Evolutionary conservation across 345 rosid species (phyloP), one percentile per base, ranked within the genome.

Genomic region (Euphorbia peplus): DNA sequence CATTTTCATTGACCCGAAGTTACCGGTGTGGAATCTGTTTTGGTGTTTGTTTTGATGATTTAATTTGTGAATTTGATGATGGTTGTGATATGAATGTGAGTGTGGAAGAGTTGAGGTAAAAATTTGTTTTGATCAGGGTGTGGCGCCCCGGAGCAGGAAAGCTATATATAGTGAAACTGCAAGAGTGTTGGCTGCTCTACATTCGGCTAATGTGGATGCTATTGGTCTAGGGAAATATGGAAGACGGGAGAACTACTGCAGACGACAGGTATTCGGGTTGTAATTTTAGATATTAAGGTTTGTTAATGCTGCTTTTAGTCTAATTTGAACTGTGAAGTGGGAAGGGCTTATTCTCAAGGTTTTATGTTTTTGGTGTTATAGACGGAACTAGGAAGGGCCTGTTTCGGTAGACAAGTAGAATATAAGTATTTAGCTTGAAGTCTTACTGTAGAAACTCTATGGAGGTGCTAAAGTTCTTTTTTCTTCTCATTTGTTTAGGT

Each of bases 201-300:
- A 95, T 78, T 82, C 87, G 67, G 92, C 84, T 51, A 64, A 88
- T 79, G 85, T 86, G 35, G 95, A 90, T 80, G 78, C 84, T n/a
- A 83, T 91, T 75, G 95, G 99, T 60, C 82, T 95, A 25, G 88
- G 74, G 54, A 88, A 75, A 54, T 95, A 88, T 83, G 97, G 96
- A 53, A 85, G 83, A 29, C 86, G 84, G 52, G 87, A 83, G 46
- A 87, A 88, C 78, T 95, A 91, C 60, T 95, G 99, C 72, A 79
- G 67, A 75, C 76, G 99, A 65, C 97, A 95, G 96, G 99, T 95
- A 30, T 3, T 9, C n/a, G 32, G 19, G 16, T 52, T 60, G 7
- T 42, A 21, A 19, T 12, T 50, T 8, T 28, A 16, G 12, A 41
- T 47, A 14, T 57, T 68, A 55, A 44, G 37, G 25, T 42, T 4